Evolutionary conservation across 495 filamentous ascomycete species (phyloP).

Genomic region (Annulohypoxylon nitens): DNA sequence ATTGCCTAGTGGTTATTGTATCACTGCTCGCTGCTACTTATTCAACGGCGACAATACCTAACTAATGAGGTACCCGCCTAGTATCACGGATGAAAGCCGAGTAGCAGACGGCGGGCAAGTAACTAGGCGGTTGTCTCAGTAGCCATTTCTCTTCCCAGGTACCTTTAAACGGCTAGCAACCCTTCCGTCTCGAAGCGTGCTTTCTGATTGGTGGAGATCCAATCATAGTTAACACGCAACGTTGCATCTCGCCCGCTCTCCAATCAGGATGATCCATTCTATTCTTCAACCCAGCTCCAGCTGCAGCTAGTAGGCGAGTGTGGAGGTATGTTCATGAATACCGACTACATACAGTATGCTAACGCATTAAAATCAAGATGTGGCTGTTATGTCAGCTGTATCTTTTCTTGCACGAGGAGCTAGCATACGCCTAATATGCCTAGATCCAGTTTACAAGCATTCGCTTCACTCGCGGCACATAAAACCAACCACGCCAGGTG

Average conservation of each 20-base stretch:
- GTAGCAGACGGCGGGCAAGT: constrained; percentile 5
- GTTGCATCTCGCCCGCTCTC: constrained; percentile 38
- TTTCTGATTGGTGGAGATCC: constrained; percentile 34
- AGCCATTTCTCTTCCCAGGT: constrained; percentile 22
- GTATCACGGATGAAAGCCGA: neutral
- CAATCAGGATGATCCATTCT: constrained; percentile 25
- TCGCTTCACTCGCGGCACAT: constrained; percentile 14
- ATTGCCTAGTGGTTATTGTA: neutral
- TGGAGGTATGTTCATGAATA: constrained; percentile 31
- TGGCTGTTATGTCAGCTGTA: constrained; percentile 28
- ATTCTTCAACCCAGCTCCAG: constrained; percentile 13
- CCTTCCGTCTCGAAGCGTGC: constrained; percentile 17
- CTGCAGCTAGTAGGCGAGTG: constrained; percentile 32
- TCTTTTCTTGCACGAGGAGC: constrained; percentile 29
- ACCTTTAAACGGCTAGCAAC: constrained; percentile 25
- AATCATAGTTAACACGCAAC: constrained; percentile 43
- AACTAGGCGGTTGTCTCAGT: constrained; percentile 24
- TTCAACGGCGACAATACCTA: neutral
- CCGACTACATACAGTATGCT: constrained; percentile 26
- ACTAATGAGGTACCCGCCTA: neutral
- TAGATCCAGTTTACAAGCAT: constrained; percentile 17
- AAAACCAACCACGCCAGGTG: constrained; percentile 22
- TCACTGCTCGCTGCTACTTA: constrained; percentile 3
- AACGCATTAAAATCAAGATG: constrained; percentile 37
- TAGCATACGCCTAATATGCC: neutral